Percentiles rank a stretch among this genome's conserved stretches.
These are phyloP conservation scores for Massariosphaeria phaeospora DNA, from an alignment of 495 filamentous ascomycete genomes.

Conservation along the genomic window DNA sequence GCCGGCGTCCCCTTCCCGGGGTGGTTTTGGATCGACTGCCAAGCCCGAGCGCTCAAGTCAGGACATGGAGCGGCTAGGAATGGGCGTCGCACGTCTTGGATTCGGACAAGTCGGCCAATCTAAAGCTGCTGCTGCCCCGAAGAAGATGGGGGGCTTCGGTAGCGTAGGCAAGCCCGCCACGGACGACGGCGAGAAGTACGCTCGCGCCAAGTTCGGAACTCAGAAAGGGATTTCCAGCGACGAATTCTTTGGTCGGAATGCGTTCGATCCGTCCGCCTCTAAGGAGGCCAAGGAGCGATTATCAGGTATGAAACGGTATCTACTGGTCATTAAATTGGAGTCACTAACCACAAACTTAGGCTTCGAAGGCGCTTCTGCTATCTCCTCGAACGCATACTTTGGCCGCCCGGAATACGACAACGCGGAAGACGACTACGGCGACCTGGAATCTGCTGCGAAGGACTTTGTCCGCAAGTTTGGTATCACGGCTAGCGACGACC, in stretches of 20 bases:
- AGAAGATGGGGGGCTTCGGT: slow-evolving; percentile 75
- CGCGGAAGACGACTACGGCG: slow-evolving; percentile 64
- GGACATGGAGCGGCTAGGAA: slow-evolving; percentile 84
- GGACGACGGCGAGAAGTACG: slow-evolving; percentile 70
- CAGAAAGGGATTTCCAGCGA: slow-evolving; percentile 98
- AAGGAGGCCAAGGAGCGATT: slow-evolving; percentile 82
- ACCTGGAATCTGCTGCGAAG: slow-evolving; percentile 84
- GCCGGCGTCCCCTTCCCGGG: slow-evolving; percentile 61
- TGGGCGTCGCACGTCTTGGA: slow-evolving; percentile 81
- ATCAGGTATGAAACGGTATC: slow-evolving; percentile 7
- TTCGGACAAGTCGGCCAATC: slow-evolving; percentile 79
- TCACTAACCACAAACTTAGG: slow-evolving; percentile 48
- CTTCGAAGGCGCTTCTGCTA: slow-evolving; percentile 87
- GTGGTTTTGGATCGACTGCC: slow-evolving; percentile 54
- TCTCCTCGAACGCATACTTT: slow-evolving; percentile 96
- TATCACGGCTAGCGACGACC: slow-evolving; percentile 87
- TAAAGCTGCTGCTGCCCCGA: slow-evolving; percentile 55
- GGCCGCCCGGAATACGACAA: slow-evolving; percentile 75
- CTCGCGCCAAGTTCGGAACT: slow-evolving; percentile 74
- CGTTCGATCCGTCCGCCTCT: slow-evolving; percentile 73
- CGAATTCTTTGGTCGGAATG: slow-evolving; percentile 91
- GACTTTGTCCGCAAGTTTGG: slow-evolving; percentile 94
- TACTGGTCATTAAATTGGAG: too few species aligned
- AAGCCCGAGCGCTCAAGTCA: slow-evolving; percentile 55
- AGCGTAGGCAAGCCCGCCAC: slow-evolving; percentile 51